A percentile compares a stretch with the other conserved stretches of the same genome.
Evolutionary conservation across 805 yeast genomes (phyloP).

Genomic region (Blastobotrys peoriensis): DNA sequence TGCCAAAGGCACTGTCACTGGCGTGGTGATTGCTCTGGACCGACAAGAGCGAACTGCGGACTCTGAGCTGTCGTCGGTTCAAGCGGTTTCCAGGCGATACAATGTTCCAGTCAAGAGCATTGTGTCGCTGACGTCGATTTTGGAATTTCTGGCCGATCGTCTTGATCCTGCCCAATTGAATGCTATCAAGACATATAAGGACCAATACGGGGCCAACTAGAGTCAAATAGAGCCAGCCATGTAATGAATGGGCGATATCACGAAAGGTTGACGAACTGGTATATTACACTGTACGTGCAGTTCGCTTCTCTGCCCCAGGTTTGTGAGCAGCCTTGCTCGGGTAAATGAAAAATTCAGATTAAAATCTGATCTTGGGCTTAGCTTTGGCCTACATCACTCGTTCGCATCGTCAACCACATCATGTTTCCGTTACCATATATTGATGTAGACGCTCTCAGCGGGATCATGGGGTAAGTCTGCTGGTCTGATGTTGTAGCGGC

Average conservation of each 20-base stretch:
- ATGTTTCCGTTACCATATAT: constrained; percentile 15
- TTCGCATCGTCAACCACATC: no score
- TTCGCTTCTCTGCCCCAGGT: no score
- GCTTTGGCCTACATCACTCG: no score
- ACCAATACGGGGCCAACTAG: constrained; percentile 25
- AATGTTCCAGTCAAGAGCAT: constrained; percentile 80
- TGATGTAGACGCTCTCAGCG: constrained; percentile 50
- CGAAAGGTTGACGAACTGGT: no score
- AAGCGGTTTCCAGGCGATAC: constrained; percentile 64
- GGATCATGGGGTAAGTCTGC: constrained; percentile 51
- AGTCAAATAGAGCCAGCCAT: no score
- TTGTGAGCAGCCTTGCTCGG: no score
- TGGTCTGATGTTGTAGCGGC: background rate
- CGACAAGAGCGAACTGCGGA: constrained; percentile 81
- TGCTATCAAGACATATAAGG: constrained; percentile 26
- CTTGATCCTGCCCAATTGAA: constrained; percentile 23
- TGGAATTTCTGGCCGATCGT: constrained; percentile 44
- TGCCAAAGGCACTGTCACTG: constrained; percentile 71
- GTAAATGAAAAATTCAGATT: no score
- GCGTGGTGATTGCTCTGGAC: constrained; percentile 86
- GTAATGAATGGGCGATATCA: no score
- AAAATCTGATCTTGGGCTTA: no score
- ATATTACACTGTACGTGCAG: no score
- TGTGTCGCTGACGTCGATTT: constrained; percentile 68
- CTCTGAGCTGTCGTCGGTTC: constrained; percentile 71